Base-by-base conservation (phyloP, 2,329 filamentous ascomycete species). In the Hyphodiscus sp. region DNA sequence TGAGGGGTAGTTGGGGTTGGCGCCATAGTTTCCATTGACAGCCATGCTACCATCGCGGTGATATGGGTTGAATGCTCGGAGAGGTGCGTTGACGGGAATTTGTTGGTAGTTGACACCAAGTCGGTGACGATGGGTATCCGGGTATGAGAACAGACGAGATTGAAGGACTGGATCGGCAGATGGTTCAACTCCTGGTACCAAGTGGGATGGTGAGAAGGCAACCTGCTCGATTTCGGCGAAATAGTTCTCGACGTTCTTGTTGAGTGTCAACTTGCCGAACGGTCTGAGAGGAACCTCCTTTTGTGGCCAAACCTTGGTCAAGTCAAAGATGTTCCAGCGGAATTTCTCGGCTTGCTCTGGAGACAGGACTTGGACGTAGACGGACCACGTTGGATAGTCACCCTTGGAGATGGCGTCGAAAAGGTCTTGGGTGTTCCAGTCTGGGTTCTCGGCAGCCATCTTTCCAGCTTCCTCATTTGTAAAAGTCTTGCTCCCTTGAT, bases 21-120 rank as follows among this genome's bases (percentile, higher is more conserved):
- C 72, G 49, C 80, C 81, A 61, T 83, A 81, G 71, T 84, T 84
- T 52, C 73, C 74, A 70, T 89, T 86, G 65, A 82, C 74, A 53
- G 83, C 79, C 85, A 89, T 90, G 55, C 68, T 66, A 16, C 87
- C 87, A 64, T 90, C 86, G 57, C 87, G 81, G 68, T 89, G 85
- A 75, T 83, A 87, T 58, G 86, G 86, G 61, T 86, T 76, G 75
- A 80, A 76, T n/a, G 73, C 73, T 71, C 64, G 73, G 69, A 73
- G 74, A 61, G 70, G 58, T 58, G 65, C 59, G 52, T 70, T 69
- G 55, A 81, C 74, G 0, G 79, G 79, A 1, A 82, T 68, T 63
- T 82, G 79, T 63, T 82, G 78, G 65, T 81, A 82, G 69, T 82
- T 82, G 58, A 71, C 72, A 26, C 79, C 79, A 19, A 82, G 66